Evolutionary conservation across 2,329 filamentous ascomycete species (phyloP), one percentile per base, ranked within the genome.

Genomic region (Alternaria postmessia): DNA sequence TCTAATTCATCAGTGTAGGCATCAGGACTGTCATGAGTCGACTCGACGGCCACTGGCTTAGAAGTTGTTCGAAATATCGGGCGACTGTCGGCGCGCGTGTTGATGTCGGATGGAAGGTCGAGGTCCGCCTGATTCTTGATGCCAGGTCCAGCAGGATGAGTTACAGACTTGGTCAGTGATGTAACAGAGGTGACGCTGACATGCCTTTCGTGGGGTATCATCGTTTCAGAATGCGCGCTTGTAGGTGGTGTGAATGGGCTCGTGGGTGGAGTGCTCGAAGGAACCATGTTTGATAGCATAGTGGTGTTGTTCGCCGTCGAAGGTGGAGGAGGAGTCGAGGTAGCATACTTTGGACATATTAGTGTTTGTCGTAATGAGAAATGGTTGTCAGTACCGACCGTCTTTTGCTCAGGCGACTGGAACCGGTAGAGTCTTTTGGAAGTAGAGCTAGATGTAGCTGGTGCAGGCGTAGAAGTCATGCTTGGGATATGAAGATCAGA

Each of bases 361-460:
- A 57, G 43, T 51, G 22, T 20, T 16, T 46, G 18, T 53, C 4
- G 2, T 22, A 28, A 22, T 39, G 2, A 7, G 34, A 2, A 32
- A 7, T 6, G 11, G 8, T 22, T 14, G 0, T 28, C 2, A 30
- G 34, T 20, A 48, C 49, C 43, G 16, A 59, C 56, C 26, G 48
- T 34, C 20, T 42, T 34, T 2, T 43, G 49, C 22, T 42, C 43
- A 7, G 28, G 36, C 22, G 43, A 41, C 49, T 49, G 47, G 9
- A 61, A 49, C 7, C 36, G 42, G n/a, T 57, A 57, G 20, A 36
- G 46, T 7, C 32, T 46, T 18, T 47, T 38, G n/a, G 16, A 8
- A n/a, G 28, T 22, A 6, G 18, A 30, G 14, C 0, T 6, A 8
- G 32, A 20, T 16, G 18, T 36, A 30, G 16, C 24, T 48, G 43